These are phyloP conservation scores for Aspergillus avenaceus DNA, from an alignment of 495 filamentous ascomycete species.

Conservation along the genomic window DNA sequence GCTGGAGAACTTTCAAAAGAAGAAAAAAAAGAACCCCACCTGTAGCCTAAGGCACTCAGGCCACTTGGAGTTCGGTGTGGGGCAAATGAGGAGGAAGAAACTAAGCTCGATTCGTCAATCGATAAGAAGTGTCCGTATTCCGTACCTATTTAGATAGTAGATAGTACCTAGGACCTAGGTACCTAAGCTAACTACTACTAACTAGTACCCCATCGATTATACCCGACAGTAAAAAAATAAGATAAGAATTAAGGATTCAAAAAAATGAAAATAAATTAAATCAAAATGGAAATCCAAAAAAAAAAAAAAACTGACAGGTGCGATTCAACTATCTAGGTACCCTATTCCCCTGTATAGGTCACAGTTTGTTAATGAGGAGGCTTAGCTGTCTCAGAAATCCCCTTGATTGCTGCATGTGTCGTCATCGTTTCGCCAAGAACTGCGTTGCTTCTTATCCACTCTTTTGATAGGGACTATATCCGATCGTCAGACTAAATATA, in stretches of 20 bases:
- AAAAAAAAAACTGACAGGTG: too few species aligned
- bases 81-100: conserved; percentile 6
- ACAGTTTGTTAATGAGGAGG: neutral
- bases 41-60: conserved; percentile 18
- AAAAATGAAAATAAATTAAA: too few species aligned
- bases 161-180: too few species aligned
- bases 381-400: conserved; percentile 9
- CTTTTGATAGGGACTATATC: neutral
- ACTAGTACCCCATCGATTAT: too few species aligned
- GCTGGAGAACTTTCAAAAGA: neutral
- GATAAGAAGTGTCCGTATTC: neutral
- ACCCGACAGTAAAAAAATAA: too few species aligned
- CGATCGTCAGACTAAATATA: conserved; percentile 1
- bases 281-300: too few species aligned
- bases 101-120: neutral
- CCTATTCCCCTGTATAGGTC: too few species aligned
- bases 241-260: too few species aligned
- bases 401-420: conserved; percentile 15
- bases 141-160: neutral
- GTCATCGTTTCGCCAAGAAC: conserved; percentile 14
- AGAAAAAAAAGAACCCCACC: conserved; percentile 15
- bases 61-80: neutral
- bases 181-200: too few species aligned
- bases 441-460: conserved; percentile 2
- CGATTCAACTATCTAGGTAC: too few species aligned